These are phyloP conservation scores for Syncephalis plumigaleata DNA, from an alignment of 371 early-diverging fungal genomes.

Conservation along the genomic window DNA sequence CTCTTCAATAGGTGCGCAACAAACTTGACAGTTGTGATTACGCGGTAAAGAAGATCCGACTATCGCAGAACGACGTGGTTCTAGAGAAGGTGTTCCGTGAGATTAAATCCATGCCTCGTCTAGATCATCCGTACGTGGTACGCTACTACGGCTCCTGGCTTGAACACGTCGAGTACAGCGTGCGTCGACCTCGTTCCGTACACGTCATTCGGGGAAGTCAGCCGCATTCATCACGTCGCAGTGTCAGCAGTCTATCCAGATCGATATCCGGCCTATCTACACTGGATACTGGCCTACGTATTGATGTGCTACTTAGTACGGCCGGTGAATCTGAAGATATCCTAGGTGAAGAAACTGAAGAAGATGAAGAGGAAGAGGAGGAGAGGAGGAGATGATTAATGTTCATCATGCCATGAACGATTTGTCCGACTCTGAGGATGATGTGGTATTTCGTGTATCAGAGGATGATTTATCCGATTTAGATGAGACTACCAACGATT, in stretches of 20 bases:
- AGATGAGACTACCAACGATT: no score
- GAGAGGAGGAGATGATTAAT: no score
- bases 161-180: conserved; percentile 32
- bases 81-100: conserved; percentile 75
- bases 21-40: conserved; percentile 67
- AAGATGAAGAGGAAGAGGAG: no score
- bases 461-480: no score
- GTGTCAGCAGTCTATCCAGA: background rate
- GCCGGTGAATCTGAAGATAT: conserved; percentile 3
- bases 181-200: background rate
- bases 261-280: background rate
- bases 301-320: background rate
- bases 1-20: conserved; percentile 44
- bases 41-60: conserved; percentile 75
- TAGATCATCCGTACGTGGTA: conserved; percentile 81
- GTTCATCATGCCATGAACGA: no score
- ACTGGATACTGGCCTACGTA: background rate
- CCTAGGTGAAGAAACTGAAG: no score
- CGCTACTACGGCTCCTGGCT: conserved; percentile 91
- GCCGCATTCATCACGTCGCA: background rate
- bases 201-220: background rate
- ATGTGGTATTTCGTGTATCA: no score
- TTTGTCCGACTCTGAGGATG: no score
- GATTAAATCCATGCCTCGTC: conserved; percentile 70
- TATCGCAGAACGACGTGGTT: conserved; percentile 25